Percentiles rank a stretch among this genome's conserved stretches.
Conservation (phyloP, 441 rosid species). For the Lepidium campestre region DNA sequence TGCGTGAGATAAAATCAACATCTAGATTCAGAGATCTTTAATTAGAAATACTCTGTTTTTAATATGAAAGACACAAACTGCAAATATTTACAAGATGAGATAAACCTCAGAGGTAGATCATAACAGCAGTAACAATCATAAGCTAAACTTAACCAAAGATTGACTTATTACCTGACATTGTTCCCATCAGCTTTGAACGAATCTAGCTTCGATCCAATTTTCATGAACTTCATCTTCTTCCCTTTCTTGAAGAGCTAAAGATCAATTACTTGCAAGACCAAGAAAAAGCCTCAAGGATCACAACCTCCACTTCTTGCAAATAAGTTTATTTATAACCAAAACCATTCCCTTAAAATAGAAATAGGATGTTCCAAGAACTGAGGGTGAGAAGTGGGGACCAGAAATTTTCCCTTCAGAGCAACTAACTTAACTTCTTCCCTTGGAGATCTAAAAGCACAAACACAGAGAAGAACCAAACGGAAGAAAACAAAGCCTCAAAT, state of each 20-base stretch:
- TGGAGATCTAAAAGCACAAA: slow-evolving; percentile 41
- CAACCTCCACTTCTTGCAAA: slow-evolving; percentile 1
- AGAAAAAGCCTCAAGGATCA: slow-evolving; percentile 16
- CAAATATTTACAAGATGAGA: background rate
- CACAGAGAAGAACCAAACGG: slow-evolving; percentile 28
- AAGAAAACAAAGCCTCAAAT: slow-evolving; percentile 54
- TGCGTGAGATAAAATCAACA: slow-evolving; percentile 18
- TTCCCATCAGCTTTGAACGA: slow-evolving; percentile 53
- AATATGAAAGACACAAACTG: background rate
- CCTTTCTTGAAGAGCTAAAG: slow-evolving; percentile 12
- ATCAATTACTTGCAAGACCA: background rate
- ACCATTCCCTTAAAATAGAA: slow-evolving; percentile 36
- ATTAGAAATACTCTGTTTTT: background rate
- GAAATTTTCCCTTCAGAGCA: slow-evolving; percentile 28
- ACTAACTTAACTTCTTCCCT: slow-evolving; percentile 36
- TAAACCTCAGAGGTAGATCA: background rate
- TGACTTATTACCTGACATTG: slow-evolving; percentile 47
- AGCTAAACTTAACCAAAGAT: background rate
- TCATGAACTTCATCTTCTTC: slow-evolving; percentile 87
- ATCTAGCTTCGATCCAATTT: slow-evolving; percentile 87
- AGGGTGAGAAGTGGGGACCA: slow-evolving; percentile 70
- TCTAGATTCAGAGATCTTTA: background rate
- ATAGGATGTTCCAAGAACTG: slow-evolving; percentile 32
- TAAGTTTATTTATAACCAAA: slow-evolving; percentile 19
- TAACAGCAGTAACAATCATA: background rate